These are phyloP conservation scores for Trichoderma asperelloides DNA, from an alignment of 495 filamentous ascomycete genomes.

Conservation along the genomic window DNA sequence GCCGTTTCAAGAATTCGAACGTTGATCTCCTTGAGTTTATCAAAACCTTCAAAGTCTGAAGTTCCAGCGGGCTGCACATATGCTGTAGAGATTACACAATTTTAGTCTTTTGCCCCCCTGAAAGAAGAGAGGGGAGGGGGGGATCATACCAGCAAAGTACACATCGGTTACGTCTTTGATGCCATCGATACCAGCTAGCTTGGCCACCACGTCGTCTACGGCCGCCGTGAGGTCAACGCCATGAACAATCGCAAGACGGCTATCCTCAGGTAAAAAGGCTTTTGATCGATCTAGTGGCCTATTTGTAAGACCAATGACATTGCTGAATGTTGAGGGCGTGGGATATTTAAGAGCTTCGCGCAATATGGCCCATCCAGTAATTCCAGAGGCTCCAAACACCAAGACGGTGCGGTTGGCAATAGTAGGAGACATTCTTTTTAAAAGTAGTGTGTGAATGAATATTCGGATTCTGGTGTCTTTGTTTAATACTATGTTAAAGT, in stretches of 20 bases:
- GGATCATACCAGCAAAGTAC: conserved; percentile 14
- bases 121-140: neutral
- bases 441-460: neutral
- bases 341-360: conserved; percentile 19
- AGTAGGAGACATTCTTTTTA: neutral
- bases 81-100: neutral
- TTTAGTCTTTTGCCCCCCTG: neutral
- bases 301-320: conserved; percentile 24
- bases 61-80: conserved; percentile 18
- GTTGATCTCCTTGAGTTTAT: conserved; percentile 22
- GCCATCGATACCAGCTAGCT: conserved; percentile 16
- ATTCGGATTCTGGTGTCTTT: neutral
- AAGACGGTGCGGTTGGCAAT: conserved; percentile 14
- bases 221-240: conserved; percentile 18
- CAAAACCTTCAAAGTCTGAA: conserved; percentile 15
- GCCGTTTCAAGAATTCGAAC: conserved; percentile 21
- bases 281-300: conserved; percentile 16
- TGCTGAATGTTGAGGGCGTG: conserved; percentile 18
- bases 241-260: conserved; percentile 10
- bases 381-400: conserved; percentile 29
- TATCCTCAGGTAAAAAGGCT: conserved; percentile 16
- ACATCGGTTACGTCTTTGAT: conserved; percentile 17
- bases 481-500: too few relatives aligned
- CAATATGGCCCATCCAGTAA: conserved; percentile 25
- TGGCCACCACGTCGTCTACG: conserved; percentile 16